Conservation (phyloP, 331 rosid genomes). For the Quercus lobata region DNA sequence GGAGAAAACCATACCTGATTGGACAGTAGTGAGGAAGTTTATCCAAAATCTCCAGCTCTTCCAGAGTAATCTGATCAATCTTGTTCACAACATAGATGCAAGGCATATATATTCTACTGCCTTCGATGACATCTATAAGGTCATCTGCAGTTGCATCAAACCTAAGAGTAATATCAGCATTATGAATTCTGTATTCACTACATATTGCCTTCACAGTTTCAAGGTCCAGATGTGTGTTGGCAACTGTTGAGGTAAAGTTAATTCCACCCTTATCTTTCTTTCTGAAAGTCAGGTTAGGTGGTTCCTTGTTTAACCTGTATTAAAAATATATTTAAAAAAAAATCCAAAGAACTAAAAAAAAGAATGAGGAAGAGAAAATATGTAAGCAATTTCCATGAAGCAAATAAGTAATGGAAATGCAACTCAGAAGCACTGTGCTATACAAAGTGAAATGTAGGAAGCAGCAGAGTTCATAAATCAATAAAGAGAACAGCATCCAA, state of each 20-base stretch:
- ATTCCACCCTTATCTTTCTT: constrained; percentile 97
- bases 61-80: constrained; percentile 95
- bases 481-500: not conserved
- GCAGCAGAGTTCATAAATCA: not conserved
- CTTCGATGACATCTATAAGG: constrained; percentile 95
- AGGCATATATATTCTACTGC: constrained; percentile 88
- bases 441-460: not conserved
- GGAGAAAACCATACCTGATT: constrained; percentile 52
- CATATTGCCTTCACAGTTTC: constrained; percentile 95
- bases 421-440: not conserved
- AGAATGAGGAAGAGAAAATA: not conserved
- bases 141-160: constrained; percentile 97
- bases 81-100: constrained; percentile 95
- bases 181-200: constrained; percentile 89
- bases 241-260: constrained; percentile 86
- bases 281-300: constrained; percentile 86
- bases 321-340: constrained; percentile 16
- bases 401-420: constrained; percentile 5
- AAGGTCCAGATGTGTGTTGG: constrained; percentile 84
- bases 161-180: constrained; percentile 93
- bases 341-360: constrained; percentile 10
- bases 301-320: constrained; percentile 90
- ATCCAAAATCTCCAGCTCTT: constrained; percentile 96
- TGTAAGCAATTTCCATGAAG: not conserved
- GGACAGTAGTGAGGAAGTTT: constrained; percentile 98